A percentile compares a stretch with the other conserved stretches of the same genome.
These are phyloP conservation scores for Fraxinus quadrangulata DNA, from an alignment of 257 asterid genomes.

Conservation along the genomic window DNA sequence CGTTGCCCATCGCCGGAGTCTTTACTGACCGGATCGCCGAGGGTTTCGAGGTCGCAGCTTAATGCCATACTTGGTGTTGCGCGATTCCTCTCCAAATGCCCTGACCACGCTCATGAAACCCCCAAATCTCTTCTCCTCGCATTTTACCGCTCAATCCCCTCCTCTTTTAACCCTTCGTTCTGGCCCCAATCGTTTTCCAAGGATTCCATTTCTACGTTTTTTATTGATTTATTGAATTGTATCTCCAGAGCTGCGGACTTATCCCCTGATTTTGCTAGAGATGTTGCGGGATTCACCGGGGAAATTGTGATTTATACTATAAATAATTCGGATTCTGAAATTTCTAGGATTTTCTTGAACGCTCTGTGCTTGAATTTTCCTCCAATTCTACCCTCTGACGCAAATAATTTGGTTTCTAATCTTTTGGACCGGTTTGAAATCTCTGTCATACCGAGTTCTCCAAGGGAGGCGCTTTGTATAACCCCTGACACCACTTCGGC, in stretches of 20 bases:
- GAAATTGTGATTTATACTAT: conserved; percentile 63
- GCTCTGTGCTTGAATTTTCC: conserved; percentile 70
- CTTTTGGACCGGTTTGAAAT: conserved; percentile 74
- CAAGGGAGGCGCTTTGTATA: conserved; percentile 38
- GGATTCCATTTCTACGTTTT: conserved; percentile 68
- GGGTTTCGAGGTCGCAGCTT: conserved; percentile 85
- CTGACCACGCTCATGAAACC: conserved; percentile 54
- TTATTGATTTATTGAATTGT: conserved; percentile 56
- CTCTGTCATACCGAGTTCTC: conserved; percentile 50
- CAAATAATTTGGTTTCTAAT: conserved; percentile 54
- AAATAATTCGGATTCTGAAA: conserved; percentile 40
- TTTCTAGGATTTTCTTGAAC: conserved; percentile 60
- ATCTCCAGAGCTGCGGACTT: conserved; percentile 57
- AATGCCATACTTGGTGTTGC: conserved; percentile 77
- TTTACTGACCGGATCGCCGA: conserved; percentile 70
- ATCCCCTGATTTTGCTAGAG: conserved; percentile 64
- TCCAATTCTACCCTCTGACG: conserved; percentile 69
- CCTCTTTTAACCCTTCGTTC: conserved; percentile 56
- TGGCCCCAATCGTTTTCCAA: conserved; percentile 86
- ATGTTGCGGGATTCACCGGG: conserved; percentile 78
- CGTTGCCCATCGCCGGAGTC: conserved; percentile 86
- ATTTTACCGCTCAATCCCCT: conserved; percentile 76
- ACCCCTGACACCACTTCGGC: conserved; percentile 50
- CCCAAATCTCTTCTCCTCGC: conserved; percentile 75
- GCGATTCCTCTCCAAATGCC: conserved; percentile 77